Percentiles rank a stretch among this genome's conserved stretches.
These are phyloP conservation scores for Paecilomyces formosus DNA, from an alignment of 2,329 filamentous ascomycete genomes.

Conservation along the genomic window DNA sequence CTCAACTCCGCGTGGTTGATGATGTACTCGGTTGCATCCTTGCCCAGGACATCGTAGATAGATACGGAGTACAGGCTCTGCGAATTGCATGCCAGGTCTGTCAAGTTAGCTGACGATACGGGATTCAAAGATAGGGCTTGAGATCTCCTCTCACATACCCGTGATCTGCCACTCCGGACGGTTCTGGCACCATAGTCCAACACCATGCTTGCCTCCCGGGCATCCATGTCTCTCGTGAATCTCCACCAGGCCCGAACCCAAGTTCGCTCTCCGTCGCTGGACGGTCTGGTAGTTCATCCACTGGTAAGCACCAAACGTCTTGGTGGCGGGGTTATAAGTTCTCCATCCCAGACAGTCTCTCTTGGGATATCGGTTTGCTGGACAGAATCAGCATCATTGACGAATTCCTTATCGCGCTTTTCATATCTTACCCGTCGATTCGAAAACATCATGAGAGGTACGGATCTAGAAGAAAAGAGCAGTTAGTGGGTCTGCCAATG, in stretches of 20 bases:
- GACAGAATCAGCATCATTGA: slow-evolving; percentile 2
- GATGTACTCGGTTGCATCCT: slow-evolving; percentile 89
- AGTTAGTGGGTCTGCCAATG: not conserved
- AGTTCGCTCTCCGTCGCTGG: slow-evolving; percentile 69
- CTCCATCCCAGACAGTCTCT: slow-evolving; percentile 72
- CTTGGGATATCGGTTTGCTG: slow-evolving; percentile 54
- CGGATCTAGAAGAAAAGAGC: slow-evolving; percentile 33
- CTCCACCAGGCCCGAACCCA: slow-evolving; percentile 79
- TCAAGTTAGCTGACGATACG: not conserved
- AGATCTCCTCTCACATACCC: slow-evolving; percentile 38
- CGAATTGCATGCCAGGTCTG: slow-evolving; percentile 78
- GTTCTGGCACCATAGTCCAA: slow-evolving; percentile 83
- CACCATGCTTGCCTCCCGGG: slow-evolving; percentile 58
- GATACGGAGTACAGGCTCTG: slow-evolving; percentile 86
- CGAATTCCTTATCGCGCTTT: not conserved
- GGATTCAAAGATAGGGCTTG: slow-evolving; percentile 3
- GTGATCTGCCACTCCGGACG: slow-evolving; percentile 83
- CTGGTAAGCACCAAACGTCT: slow-evolving; percentile 67
- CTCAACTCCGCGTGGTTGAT: slow-evolving; percentile 78
- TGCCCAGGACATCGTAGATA: slow-evolving; percentile 90
- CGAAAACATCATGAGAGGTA: slow-evolving; percentile 76
- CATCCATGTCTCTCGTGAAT: slow-evolving; percentile 68
- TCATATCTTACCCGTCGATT: slow-evolving; percentile 45
- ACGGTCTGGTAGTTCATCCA: slow-evolving; percentile 80
- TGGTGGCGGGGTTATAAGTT: slow-evolving; percentile 66